phyloP scores from a whole-genome alignment of 2,329 filamentous ascomycete species.

The Xylariaceae sp. region DNA sequence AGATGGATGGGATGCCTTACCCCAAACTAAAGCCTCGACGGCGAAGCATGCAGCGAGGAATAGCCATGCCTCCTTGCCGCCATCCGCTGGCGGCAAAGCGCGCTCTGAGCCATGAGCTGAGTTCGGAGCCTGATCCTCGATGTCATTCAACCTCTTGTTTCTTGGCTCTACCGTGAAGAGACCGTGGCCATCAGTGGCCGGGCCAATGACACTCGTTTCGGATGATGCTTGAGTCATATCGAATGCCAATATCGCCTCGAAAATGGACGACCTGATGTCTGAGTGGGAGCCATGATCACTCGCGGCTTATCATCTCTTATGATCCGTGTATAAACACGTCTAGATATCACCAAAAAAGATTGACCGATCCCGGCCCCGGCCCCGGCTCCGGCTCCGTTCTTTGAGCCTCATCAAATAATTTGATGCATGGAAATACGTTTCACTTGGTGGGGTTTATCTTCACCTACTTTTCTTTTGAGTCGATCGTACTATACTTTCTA shows the following conservation, averaged over 20 bases:
- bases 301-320: not conserved
- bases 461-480: too few species aligned
- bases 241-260: not conserved
- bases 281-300: not conserved
- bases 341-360: not conserved
- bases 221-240: slow-evolving; percentile 5
- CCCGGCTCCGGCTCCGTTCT: too few species aligned
- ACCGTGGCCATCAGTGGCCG: not conserved
- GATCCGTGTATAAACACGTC: not conserved
- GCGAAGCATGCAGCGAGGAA: slow-evolving; percentile 46
- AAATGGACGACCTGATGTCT: not conserved
- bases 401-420: too few species aligned
- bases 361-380: slow-evolving; percentile 6
- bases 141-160: not conserved
- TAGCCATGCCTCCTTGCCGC: slow-evolving; percentile 46
- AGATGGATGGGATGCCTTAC: slow-evolving; percentile 25
- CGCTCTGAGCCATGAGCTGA: slow-evolving; percentile 17
- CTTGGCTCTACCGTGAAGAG: not conserved
- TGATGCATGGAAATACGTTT: too few species aligned
- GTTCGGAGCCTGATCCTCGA: not conserved
- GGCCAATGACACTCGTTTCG: not conserved
- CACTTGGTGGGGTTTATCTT: too few species aligned
- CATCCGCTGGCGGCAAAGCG: slow-evolving; percentile 41
- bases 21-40: slow-evolving; percentile 50
- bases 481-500: too few species aligned